phyloP scores from a whole-genome alignment of 2,329 filamentous ascomycete species.

The Fonsecaea multimorphosa region DNA sequence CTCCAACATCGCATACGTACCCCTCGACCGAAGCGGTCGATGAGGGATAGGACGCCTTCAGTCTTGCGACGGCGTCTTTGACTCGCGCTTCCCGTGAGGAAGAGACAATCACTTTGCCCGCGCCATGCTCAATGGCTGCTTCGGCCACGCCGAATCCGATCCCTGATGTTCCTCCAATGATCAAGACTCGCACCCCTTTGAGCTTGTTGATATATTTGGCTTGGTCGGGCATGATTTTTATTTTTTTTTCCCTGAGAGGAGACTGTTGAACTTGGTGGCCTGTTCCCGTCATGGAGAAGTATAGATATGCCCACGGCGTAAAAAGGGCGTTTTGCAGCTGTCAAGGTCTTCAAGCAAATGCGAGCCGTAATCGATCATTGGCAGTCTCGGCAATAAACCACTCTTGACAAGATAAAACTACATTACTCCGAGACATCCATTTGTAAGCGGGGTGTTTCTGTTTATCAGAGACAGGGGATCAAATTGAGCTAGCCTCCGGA shows the following conservation, averaged over 20 bases:
- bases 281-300: neutral
- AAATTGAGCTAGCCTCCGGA: neutral
- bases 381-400: neutral
- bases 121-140: slow-evolving; percentile 60
- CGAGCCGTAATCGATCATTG: neutral
- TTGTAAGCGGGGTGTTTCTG: neutral
- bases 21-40: slow-evolving; percentile 47
- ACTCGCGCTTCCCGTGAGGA: slow-evolving; percentile 61
- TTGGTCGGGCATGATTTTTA: slow-evolving; percentile 7
- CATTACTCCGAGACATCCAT: neutral
- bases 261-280: neutral
- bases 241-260: neutral
- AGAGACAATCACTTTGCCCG: slow-evolving; percentile 60
- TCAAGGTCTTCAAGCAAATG: neutral
- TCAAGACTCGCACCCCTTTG: slow-evolving; percentile 51
- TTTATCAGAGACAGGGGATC: neutral
- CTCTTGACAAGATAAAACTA: neutral
- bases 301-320: neutral
- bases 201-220: slow-evolving; percentile 34
- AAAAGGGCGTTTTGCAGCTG: neutral
- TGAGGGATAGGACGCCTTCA: slow-evolving; percentile 7
- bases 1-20: slow-evolving; percentile 56
- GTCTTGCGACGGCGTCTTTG: slow-evolving; percentile 49
- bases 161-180: slow-evolving; percentile 68
- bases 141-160: slow-evolving; percentile 68